phyloP scores from a whole-genome alignment of 306 rosid genomes.

The Crotalaria pallida region DNA sequence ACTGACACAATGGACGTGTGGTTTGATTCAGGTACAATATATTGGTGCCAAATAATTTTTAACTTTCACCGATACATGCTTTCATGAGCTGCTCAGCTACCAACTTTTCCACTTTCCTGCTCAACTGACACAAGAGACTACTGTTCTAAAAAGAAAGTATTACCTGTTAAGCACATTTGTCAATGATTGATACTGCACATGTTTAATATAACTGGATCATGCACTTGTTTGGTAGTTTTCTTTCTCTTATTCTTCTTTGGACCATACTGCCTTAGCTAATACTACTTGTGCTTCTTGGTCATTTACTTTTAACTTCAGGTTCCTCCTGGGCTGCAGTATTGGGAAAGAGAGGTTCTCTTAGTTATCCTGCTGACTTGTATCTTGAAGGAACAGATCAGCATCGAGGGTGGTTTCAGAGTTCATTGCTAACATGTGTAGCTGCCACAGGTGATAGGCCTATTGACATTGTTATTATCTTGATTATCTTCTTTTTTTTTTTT shows the following conservation, averaged over 20 bases:
- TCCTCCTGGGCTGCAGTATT: slow-evolving; percentile 99
- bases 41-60: neutral
- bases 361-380: slow-evolving; percentile 87
- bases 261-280: no score
- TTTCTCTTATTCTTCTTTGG: no score
- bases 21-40: slow-evolving; percentile 90
- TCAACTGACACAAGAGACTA: no score
- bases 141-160: no score
- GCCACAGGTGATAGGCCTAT: slow-evolving; percentile 59
- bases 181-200: no score
- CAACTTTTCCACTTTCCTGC: neutral
- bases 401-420: slow-evolving; percentile 99
- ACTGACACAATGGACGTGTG: slow-evolving; percentile 99
- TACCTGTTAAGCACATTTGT: no score
- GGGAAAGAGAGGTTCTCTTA: slow-evolving; percentile 57
- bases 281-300: no score
- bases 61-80: neutral
- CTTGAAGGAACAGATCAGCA: slow-evolving; percentile 99
- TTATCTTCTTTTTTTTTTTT: no score
- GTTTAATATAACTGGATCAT: no score
- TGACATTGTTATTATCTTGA: neutral
- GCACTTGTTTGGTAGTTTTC: slow-evolving; percentile 17
- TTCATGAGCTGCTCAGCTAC: neutral
- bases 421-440: slow-evolving; percentile 84
- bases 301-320: slow-evolving; percentile 57